Conservation (phyloP, 1,284 basidiomycete genomes). For the Tausonia pullulans region DNA sequence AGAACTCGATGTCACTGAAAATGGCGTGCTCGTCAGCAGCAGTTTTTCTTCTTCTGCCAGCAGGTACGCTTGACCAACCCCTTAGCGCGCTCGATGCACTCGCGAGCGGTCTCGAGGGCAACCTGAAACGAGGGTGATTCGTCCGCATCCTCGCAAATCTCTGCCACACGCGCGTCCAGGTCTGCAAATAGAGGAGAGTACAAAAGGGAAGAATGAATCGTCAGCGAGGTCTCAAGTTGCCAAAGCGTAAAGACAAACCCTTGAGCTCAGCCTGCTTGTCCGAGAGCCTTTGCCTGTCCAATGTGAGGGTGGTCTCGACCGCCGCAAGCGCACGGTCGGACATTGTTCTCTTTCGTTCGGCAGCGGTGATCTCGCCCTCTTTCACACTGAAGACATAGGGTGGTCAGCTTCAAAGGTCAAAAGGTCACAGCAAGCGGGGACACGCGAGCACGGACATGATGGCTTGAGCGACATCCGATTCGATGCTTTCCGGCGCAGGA, state of each 20-base stretch:
- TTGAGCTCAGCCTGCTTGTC: constrained; percentile 38
- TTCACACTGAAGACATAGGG: constrained; percentile 43
- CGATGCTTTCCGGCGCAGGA: constrained; percentile 53
- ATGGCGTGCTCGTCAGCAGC: too few species aligned
- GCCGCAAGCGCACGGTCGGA: constrained; percentile 50
- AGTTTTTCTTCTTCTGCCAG: too few species aligned
- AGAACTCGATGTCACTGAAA: constrained; percentile 33
- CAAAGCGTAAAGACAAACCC: neutral
- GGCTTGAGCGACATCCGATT: constrained; percentile 52
- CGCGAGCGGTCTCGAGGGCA: too few species aligned
- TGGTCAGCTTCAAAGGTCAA: neutral
- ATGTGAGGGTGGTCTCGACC: constrained; percentile 49
- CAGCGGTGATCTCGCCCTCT: constrained; percentile 49
- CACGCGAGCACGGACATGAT: constrained; percentile 40
- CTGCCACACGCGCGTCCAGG: neutral
- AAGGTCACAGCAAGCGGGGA: neutral
- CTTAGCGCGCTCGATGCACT: too few species aligned
- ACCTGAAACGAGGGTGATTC: too few species aligned
- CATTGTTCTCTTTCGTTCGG: constrained; percentile 43
- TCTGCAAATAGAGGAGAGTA: neutral
- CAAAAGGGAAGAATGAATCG: neutral
- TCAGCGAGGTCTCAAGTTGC: too few species aligned
- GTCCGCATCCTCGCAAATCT: too few species aligned
- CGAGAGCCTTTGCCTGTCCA: constrained; percentile 49
- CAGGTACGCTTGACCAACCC: too few species aligned